Conservation (phyloP, 495 filamentous ascomycete species). For the Aspergillus indologenus region DNA sequence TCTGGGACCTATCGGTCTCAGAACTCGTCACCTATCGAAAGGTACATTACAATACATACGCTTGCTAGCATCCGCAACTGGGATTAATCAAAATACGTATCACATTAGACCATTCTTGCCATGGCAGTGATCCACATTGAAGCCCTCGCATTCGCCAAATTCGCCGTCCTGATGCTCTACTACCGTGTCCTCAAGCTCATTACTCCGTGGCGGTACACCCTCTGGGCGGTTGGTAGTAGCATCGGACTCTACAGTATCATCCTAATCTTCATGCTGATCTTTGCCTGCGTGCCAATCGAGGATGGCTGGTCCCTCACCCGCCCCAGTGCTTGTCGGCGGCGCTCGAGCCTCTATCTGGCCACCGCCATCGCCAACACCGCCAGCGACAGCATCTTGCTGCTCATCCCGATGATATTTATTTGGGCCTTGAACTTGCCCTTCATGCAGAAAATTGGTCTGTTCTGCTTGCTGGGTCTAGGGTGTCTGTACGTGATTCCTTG, state of each 20-base stretch:
- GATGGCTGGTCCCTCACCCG: background rate
- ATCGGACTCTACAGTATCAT: background rate
- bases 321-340: background rate
- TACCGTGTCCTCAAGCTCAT: background rate
- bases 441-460: background rate
- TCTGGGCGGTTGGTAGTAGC: background rate
- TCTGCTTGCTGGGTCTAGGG: background rate
- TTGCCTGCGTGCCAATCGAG: background rate
- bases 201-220: background rate
- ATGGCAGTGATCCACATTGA: background rate
- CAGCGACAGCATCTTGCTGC: background rate
- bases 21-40: background rate
- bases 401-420: background rate
- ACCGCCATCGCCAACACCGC: background rate
- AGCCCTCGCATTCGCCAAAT: slow-evolving; percentile 2
- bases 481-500: background rate
- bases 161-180: slow-evolving; percentile 1
- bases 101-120: background rate
- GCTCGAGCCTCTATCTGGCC: background rate
- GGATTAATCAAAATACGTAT: no score
- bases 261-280: background rate
- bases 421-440: background rate
- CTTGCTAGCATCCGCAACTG: no score
- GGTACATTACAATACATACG: background rate
- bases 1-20: background rate